phyloP scores from a whole-genome alignment of 352 stramenopile species.

The Nothophytophthora sp. region DNA sequence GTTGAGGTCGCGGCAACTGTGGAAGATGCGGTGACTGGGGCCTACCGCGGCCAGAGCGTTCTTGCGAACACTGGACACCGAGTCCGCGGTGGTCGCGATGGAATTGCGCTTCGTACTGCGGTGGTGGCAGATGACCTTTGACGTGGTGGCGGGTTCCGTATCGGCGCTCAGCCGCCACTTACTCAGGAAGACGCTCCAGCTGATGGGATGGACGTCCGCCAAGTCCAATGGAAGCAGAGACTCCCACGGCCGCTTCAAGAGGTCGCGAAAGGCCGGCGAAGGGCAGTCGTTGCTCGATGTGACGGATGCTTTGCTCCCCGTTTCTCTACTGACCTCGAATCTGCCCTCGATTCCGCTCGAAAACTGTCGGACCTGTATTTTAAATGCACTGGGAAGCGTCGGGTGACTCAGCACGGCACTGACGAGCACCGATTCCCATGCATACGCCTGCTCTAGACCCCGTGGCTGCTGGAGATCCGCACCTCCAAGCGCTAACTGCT shows the following conservation, averaged over 20 bases:
- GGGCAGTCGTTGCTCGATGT: too few relatives aligned
- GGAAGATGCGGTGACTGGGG: conserved; percentile 32
- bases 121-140: conserved; percentile 4
- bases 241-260: conserved; percentile 21
- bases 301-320: neutral
- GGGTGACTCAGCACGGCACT: conserved; percentile 20
- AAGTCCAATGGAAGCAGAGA: conserved; percentile 33
- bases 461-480: neutral
- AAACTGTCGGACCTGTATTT: conserved; percentile 27
- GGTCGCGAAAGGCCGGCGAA: too few relatives aligned
- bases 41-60: conserved; percentile 26
- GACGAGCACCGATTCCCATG: conserved; percentile 48
- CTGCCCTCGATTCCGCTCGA: neutral
- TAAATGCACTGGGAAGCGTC: conserved; percentile 27
- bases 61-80: conserved; percentile 29
- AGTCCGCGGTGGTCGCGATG: conserved; percentile 4
- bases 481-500: conserved; percentile 13
- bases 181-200: conserved; percentile 54
- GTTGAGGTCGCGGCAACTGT: conserved; percentile 44
- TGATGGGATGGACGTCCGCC: conserved; percentile 41
- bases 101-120: conserved; percentile 16
- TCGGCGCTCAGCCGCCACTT: conserved; percentile 45
- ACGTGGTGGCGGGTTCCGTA: conserved; percentile 8
- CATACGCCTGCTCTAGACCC: conserved; percentile 13
- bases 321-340: conserved; percentile 3